These are phyloP conservation scores for Phaeophleospora eucalypticola DNA, from an alignment of 2,329 filamentous ascomycete species.

Conservation along the genomic window DNA sequence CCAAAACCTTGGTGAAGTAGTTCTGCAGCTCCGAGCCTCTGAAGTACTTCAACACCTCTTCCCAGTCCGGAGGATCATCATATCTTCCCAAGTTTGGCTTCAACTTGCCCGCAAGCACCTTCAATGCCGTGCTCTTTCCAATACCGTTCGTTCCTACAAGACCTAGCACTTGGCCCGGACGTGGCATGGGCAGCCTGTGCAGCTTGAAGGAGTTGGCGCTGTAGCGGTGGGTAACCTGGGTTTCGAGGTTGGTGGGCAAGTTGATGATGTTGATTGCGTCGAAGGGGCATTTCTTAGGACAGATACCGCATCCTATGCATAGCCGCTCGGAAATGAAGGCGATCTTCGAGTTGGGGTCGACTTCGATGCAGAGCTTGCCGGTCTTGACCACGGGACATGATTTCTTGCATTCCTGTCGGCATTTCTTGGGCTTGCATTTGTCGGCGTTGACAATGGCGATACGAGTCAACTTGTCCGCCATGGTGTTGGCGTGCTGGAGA, in stretches of 20 bases:
- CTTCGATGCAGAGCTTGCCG: constrained; percentile 96
- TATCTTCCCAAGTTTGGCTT: constrained; percentile 96
- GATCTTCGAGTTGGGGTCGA: constrained; percentile 80
- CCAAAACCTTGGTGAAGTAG: constrained; percentile 97
- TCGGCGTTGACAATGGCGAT: constrained; percentile 98
- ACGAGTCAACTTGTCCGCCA: constrained; percentile 88
- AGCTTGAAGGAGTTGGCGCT: constrained; percentile 99
- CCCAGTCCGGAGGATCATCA: constrained; percentile 97
- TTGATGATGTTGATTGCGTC: constrained; percentile 99
- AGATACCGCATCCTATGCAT: constrained; percentile 98
- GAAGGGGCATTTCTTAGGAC: constrained; percentile 98
- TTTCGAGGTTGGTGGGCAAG: constrained; percentile 97
- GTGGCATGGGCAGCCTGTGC: constrained; percentile 90
- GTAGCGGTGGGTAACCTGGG: constrained; percentile 96
- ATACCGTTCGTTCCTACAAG: constrained; percentile 99
- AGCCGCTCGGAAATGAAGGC: constrained; percentile 96
- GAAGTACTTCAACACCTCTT: constrained; percentile 98
- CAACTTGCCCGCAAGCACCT: constrained; percentile 96
- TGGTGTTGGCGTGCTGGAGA: constrained; percentile 43
- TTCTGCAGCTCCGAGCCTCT: constrained; percentile 97
- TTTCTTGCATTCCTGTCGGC: constrained; percentile 92
- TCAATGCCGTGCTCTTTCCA: constrained; percentile 98
- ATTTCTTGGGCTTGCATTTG: constrained; percentile 77
- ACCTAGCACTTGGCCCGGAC: constrained; percentile 91
- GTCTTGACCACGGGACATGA: constrained; percentile 95